Evolutionary conservation across 371 early-diverging fungal genomes (phyloP), one percentile per base, ranked within the genome.

Genomic region (Mucor sp.): DNA sequence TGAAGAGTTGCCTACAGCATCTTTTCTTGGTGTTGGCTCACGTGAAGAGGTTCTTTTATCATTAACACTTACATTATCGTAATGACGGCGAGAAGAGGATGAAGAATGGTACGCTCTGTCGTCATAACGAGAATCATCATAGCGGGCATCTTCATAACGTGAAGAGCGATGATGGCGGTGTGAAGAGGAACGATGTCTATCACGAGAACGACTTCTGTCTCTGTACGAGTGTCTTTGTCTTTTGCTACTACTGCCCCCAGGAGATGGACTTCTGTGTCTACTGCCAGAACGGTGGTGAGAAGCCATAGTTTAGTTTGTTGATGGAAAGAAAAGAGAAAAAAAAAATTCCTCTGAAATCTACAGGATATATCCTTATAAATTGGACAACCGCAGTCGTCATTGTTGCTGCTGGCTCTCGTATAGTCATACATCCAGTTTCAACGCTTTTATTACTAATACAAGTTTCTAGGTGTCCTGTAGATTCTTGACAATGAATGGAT

Each of bases 1-100:
- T 37, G 61, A 58, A 66, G 68, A 35, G 57, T 58, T 62, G 63
- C 63, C 72, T 69, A 69, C 67, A 66, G 72, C 72, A 69, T 72
- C 72, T 63, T 75, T 69, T 68, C 77, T 74, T 74, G 74, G 65
- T 66, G 73, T 70, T 68, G 74, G 70, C 70, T 76, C 76, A 70
- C 70, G 66, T 66, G 79, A 68, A 67, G 71, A 72, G 62, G 69
- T 76, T 61, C 79, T 69, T 65, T 76, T 71, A 70, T 76, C 76
- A 73, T 69, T 71, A 58, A 60, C 64, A 78, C 78, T 78, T 78
- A 78, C 78, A 78, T 78, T 68, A 67, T 78, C 78, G 73, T 74
- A 67, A 63, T 68, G 72, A 50, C 70, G 72, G 66, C 69, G 63
- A 30, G 72, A 63, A 12, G 61, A 50, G 23, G 48, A 71, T 3